A percentile compares a stretch with the other conserved stretches of the same genome.
Evolutionary conservation across 345 rosid species (phyloP).

Genomic region (Syzygium grande): DNA sequence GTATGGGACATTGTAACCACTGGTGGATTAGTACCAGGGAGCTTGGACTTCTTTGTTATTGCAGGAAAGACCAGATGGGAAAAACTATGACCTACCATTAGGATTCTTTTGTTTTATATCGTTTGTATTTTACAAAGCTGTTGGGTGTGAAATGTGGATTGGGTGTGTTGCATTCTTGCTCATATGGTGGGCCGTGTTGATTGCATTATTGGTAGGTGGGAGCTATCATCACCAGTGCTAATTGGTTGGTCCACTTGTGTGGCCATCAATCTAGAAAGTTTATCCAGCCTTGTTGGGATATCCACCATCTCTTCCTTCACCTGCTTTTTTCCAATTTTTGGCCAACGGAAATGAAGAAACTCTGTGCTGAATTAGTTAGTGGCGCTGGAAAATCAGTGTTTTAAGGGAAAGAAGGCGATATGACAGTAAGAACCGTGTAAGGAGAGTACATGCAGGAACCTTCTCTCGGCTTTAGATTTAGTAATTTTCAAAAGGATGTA

Average conservation of each 20-base stretch:
- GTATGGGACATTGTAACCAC: not conserved
- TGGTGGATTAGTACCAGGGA: not conserved
- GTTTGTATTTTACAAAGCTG: not conserved
- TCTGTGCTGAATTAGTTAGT: not conserved
- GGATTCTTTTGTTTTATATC: not conserved
- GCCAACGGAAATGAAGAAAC: not conserved
- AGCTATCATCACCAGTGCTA: not conserved
- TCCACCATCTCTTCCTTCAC: not conserved
- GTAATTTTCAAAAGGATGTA: not conserved
- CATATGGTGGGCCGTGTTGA: not conserved
- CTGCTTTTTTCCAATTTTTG: not conserved
- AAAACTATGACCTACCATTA: not conserved
- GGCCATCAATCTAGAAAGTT: not conserved
- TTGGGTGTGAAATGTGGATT: not conserved
- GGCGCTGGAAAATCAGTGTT: not conserved
- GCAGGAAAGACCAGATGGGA: not conserved
- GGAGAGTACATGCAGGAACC: too few relatives aligned
- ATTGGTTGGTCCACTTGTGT: slow-evolving; percentile 16
- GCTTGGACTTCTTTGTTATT: not conserved
- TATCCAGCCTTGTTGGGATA: not conserved
- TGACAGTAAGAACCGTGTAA: not conserved
- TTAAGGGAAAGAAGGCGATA: not conserved
- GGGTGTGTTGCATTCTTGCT: not conserved
- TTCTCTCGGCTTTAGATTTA: not conserved
- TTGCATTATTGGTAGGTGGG: slow-evolving; percentile 17